These are phyloP conservation scores for Cornus florida DNA, from an alignment of 148 eudicot species.

Conservation along the genomic window DNA sequence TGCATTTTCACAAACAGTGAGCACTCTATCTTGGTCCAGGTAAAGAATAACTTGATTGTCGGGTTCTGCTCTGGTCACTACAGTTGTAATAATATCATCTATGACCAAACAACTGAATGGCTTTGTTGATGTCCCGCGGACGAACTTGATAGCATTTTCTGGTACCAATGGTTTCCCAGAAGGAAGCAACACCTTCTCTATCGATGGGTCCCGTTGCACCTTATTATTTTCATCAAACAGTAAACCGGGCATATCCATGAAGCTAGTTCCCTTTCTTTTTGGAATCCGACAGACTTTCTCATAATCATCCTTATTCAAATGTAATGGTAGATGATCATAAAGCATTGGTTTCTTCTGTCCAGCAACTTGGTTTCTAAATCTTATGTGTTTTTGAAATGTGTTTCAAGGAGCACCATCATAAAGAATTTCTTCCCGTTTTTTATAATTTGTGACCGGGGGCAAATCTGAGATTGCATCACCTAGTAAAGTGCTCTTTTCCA, in stretches of 20 bases:
- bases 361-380: slow-evolving; percentile 19
- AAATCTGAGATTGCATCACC: slow-evolving; percentile 41
- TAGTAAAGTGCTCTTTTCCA: slow-evolving; percentile 20
- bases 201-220: slow-evolving; percentile 15
- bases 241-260: slow-evolving; percentile 22
- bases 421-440: slow-evolving; percentile 27
- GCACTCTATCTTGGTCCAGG: slow-evolving; percentile 47
- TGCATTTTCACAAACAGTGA: slow-evolving; percentile 52
- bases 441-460: slow-evolving; percentile 31
- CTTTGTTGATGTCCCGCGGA: slow-evolving; percentile 22
- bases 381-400: slow-evolving; percentile 23
- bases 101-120: slow-evolving; percentile 23
- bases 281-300: slow-evolving; percentile 34
- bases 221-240: slow-evolving; percentile 14
- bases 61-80: slow-evolving; percentile 28
- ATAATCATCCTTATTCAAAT: slow-evolving; percentile 37
- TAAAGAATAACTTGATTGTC: slow-evolving; percentile 35
- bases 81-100: slow-evolving; percentile 26
- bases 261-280: slow-evolving; percentile 31
- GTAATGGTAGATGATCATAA: slow-evolving; percentile 36
- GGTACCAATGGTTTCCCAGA: slow-evolving; percentile 37
- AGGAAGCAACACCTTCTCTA: slow-evolving; percentile 14
- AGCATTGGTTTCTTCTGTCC: slow-evolving; percentile 8
- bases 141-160: slow-evolving; percentile 23
- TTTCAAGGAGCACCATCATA: slow-evolving; percentile 23